Evolutionary conservation across 768 basidiomycete species (phyloP).

Genomic region (Phylloporus sp.): DNA sequence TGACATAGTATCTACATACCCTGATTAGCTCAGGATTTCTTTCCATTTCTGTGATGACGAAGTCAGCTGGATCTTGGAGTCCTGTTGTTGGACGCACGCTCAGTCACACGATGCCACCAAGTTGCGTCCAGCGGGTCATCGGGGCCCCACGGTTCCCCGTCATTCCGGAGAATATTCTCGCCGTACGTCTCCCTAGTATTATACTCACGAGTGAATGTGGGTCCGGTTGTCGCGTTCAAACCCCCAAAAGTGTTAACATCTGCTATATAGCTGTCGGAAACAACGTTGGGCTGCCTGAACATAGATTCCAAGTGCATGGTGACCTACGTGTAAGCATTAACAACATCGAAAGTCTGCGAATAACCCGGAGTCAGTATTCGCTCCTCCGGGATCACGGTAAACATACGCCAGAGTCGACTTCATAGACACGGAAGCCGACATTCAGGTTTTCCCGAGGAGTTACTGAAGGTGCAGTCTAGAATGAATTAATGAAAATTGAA

Average conservation of each 20-base stretch:
- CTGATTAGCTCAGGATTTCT: slow-evolving; percentile 52
- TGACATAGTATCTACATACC: slow-evolving; percentile 33
- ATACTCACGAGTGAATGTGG: slow-evolving; percentile 62
- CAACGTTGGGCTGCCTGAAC: background rate
- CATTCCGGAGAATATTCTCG: slow-evolving; percentile 49
- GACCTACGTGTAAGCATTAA: slow-evolving; percentile 74
- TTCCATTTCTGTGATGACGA: slow-evolving; percentile 48
- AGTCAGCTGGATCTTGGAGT: background rate
- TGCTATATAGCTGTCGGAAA: slow-evolving; percentile 50
- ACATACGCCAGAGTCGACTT: slow-evolving; percentile 53
- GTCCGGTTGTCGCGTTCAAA: slow-evolving; percentile 57
- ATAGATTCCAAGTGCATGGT: background rate
- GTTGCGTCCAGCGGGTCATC: slow-evolving; percentile 74
- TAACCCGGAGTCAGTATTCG: slow-evolving; percentile 1
- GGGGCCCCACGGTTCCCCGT: too few species aligned
- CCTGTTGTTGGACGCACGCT: slow-evolving; percentile 42
- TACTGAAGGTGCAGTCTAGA: slow-evolving; percentile 63
- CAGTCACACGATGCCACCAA: slow-evolving; percentile 80
- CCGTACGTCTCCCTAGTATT: slow-evolving; percentile 69
- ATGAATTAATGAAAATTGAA: slow-evolving; percentile 4
- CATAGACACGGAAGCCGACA: slow-evolving; percentile 60
- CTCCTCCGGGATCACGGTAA: background rate
- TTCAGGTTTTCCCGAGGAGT: slow-evolving; percentile 71
- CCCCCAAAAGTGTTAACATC: slow-evolving; percentile 57
- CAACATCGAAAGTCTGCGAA: slow-evolving; percentile 68